These are phyloP conservation scores for Eucalyptus viminalis DNA, from an alignment of 345 rosid species.

Conservation along the genomic window DNA sequence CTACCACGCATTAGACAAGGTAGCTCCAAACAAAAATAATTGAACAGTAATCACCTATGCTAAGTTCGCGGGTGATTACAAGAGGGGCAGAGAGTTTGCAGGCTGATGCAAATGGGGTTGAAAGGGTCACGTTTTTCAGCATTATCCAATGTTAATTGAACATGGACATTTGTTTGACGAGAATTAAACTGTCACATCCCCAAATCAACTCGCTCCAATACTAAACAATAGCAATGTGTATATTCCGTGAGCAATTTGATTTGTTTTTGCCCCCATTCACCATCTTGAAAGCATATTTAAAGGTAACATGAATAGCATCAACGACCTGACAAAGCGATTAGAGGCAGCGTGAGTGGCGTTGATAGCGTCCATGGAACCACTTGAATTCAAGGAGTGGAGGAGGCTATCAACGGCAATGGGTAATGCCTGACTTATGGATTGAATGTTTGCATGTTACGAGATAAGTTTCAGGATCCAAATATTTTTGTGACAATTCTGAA, in stretches of 20 bases:
- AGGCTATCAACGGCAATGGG: fast-evolving
- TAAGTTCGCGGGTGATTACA: not conserved
- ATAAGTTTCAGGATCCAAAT: no score
- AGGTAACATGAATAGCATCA: not conserved
- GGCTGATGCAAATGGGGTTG: not conserved
- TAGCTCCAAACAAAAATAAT: not conserved
- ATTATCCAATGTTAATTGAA: not conserved
- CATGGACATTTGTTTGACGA: not conserved
- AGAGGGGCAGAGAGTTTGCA: not conserved
- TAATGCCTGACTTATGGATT: not conserved
- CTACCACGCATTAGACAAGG: not conserved
- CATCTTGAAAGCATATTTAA: not conserved
- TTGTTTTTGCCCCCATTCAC: not conserved
- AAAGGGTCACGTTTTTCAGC: not conserved
- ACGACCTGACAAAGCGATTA: fast-evolving
- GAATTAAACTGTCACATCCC: not conserved
- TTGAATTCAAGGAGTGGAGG: not conserved
- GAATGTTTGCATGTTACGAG: no score
- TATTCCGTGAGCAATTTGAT: not conserved
- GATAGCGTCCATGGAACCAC: fast-evolving
- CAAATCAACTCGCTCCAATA: not conserved
- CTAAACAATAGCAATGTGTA: not conserved
- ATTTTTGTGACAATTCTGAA: fast-evolving
- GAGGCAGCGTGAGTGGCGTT: fast-evolving
- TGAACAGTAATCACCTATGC: not conserved